A percentile compares a stretch with the other conserved stretches of the same genome.
Conservation (phyloP, 345 rosid species). For the Salix brachista region DNA sequence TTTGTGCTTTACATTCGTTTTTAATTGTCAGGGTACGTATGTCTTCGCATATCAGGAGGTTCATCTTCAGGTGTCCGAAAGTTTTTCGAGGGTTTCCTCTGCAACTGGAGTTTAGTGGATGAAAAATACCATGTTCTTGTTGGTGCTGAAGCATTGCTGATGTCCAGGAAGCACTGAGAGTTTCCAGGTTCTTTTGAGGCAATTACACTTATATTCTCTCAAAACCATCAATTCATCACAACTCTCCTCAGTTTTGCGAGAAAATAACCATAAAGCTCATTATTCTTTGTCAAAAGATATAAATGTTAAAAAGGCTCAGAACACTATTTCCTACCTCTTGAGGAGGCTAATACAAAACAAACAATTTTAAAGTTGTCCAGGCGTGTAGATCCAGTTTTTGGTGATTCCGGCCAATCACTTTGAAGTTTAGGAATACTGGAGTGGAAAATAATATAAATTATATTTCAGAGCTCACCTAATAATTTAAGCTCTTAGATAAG, state of each 20-base stretch:
- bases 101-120: constrained; percentile 59
- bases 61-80: constrained; percentile 49
- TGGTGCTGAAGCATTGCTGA: constrained; percentile 23
- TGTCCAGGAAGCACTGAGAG: neutral
- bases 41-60: constrained; percentile 18
- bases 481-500: too few relatives aligned
- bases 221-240: constrained; percentile 33
- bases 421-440: constrained; percentile 47
- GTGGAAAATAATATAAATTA: neutral
- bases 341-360: constrained; percentile 26
- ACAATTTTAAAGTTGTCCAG: constrained; percentile 15
- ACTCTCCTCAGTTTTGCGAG: constrained; percentile 12
- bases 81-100: constrained; percentile 68
- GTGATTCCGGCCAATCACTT: constrained; percentile 56
- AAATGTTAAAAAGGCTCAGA: constrained; percentile 14
- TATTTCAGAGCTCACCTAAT: too few relatives aligned
- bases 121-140: constrained; percentile 35
- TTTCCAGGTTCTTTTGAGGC: too few relatives aligned
- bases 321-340: constrained; percentile 14
- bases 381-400: constrained; percentile 30
- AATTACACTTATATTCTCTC: constrained; percentile 15
- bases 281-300: neutral
- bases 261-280: constrained; percentile 11
- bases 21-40: too few relatives aligned
- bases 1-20: neutral